Evolutionary conservation across 2,329 filamentous ascomycete species (phyloP).

Genomic region (Fusarium udum): DNA sequence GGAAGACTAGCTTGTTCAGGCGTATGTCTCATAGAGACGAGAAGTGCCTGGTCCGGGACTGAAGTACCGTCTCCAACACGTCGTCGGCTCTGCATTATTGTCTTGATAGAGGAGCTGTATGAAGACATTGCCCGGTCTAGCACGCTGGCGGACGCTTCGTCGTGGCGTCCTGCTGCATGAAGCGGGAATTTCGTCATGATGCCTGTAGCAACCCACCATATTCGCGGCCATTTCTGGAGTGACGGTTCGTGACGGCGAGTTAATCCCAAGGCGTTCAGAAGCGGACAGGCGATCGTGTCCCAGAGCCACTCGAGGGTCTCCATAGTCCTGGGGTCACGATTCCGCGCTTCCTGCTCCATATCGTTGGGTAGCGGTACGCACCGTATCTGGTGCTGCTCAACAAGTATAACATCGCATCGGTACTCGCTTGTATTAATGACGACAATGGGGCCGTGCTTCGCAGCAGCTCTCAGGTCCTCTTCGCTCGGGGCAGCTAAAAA

Average conservation of each 20-base stretch:
- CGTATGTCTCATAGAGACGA: background rate
- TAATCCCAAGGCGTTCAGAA: background rate
- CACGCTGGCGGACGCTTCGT: background rate
- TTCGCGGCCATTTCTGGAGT: background rate
- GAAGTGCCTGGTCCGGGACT: background rate
- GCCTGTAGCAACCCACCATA: background rate
- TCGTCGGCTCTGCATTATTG: background rate
- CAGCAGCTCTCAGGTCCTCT: background rate
- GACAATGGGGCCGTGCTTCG: background rate
- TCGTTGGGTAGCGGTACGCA: background rate
- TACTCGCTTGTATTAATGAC: background rate
- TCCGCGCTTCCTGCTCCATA: background rate
- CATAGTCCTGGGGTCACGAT: background rate
- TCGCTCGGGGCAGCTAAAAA: background rate
- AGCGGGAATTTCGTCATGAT: slow-evolving; percentile 1
- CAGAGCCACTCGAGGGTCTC: background rate
- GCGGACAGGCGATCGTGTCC: background rate
- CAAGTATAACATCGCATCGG: background rate
- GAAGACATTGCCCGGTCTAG: background rate
- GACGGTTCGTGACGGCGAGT: accelerated
- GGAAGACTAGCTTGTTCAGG: background rate
- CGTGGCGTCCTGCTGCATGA: background rate
- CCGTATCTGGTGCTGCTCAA: background rate
- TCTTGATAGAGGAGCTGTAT: background rate
- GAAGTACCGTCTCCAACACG: background rate